Base-by-base conservation (phyloP, 805 yeast genomes). In the Pichia membranifaciens region DNA sequence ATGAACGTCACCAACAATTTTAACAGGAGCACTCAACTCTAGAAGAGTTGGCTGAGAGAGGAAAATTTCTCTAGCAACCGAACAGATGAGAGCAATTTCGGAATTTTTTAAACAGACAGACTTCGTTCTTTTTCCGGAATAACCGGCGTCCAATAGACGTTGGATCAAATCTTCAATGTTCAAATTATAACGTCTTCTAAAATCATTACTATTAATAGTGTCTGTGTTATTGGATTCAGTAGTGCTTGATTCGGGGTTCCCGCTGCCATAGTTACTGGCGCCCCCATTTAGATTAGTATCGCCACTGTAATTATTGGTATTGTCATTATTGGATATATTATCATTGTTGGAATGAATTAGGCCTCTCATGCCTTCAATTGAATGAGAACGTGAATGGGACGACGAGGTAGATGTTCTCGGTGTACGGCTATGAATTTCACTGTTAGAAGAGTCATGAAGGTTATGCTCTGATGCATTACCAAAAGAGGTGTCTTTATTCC, bases 1-100 rank as follows among this genome's bases (percentile, higher is more conserved):
- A 66, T 93, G 99, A 28, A 93, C 95, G 64, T 93, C 99, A 41
- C 95, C 95, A 4, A 86, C 95, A 20, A 85, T 85, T 63, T 86
- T 86, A 20, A 85, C 93, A 0, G 95, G 93, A 2, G 93, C 87
- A 38, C 87, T 79, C 51, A 91, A 72, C 64, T 93, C 98, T 49
- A 91, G 71, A 44, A 91, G 68, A 5, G 96, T 77, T 5, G 99
- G 99, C 64, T 93, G 98, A 46, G 86, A 78, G 48, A 93, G 69
- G 58, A 93, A 87, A 15, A 91, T 82, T 60, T 93, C 96, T 51
- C 96, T 75, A 3, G 97, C 95, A 35, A 81, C 79, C 35, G 86
- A 76, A 68, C 99, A 93, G 38, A 93, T 82, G 54, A 80, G 74
- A 22, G 89, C 85, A 53, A 93, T 90, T 62, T 93, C 97, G n/a